These are phyloP conservation scores for Naganishia randhawae DNA, from an alignment of 768 basidiomycete genomes.

Conservation along the genomic window DNA sequence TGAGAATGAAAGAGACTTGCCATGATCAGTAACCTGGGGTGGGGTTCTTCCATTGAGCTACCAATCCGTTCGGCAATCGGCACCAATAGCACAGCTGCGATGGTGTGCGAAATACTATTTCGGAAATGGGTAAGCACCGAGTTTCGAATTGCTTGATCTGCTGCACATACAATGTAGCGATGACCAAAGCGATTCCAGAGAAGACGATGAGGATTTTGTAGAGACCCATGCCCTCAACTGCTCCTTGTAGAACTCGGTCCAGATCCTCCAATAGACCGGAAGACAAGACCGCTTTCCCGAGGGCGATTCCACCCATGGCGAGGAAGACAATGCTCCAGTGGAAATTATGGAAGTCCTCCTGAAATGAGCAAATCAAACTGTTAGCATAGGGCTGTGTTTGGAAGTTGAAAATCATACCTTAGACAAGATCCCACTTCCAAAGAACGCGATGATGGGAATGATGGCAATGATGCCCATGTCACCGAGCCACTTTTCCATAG, in stretches of 20 bases:
- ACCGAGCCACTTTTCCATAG: slow-evolving; percentile 70
- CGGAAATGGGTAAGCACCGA: slow-evolving; percentile 68
- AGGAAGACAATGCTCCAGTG: slow-evolving; percentile 92
- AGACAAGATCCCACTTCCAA: slow-evolving; percentile 84
- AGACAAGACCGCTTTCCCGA: slow-evolving; percentile 86
- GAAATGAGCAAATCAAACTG: slow-evolving; percentile 18
- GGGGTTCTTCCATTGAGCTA: slow-evolving; percentile 64
- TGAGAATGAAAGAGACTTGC: slow-evolving; percentile 49
- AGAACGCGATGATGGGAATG: slow-evolving; percentile 87
- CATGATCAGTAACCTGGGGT: slow-evolving; percentile 81
- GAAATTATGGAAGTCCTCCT: slow-evolving; percentile 79
- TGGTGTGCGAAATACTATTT: slow-evolving; percentile 80
- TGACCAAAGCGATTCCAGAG: slow-evolving; percentile 53
- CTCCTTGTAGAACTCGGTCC: slow-evolving; percentile 56
- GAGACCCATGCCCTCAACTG: slow-evolving; percentile 63
- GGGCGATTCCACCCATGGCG: slow-evolving; percentile 95
- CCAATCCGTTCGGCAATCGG: slow-evolving; percentile 93
- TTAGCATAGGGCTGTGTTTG: background rate
- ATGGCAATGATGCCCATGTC: slow-evolving; percentile 98
- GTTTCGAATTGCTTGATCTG: background rate
- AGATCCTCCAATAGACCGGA: slow-evolving; percentile 81
- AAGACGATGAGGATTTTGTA: slow-evolving; percentile 70
- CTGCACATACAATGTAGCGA: slow-evolving; percentile 48
- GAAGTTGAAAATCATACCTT: slow-evolving; percentile 60
- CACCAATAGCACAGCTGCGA: slow-evolving; percentile 92